These are phyloP conservation scores for Fusarium anthophilum DNA, from an alignment of 2,329 filamentous ascomycete genomes.

Conservation along the genomic window DNA sequence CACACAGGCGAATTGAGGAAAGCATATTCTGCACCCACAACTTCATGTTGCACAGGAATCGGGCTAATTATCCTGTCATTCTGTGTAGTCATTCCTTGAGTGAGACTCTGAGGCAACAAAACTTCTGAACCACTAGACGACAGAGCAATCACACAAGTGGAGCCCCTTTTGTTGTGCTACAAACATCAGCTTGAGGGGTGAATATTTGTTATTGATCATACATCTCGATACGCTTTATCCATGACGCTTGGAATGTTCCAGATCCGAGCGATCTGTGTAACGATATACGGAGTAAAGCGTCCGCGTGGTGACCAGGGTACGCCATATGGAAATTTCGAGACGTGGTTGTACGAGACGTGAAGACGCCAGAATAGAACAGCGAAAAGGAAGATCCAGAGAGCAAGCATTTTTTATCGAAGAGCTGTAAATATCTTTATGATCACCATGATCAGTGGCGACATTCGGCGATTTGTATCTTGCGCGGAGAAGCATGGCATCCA, in stretches of 20 bases:
- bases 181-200: neutral
- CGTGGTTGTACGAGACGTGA: neutral
- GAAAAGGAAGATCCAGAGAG: fast-evolving
- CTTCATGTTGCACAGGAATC: neutral
- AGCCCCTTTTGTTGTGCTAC: neutral
- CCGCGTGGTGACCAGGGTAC: neutral
- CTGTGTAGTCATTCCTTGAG: neutral
- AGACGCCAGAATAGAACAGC: neutral
- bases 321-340: neutral
- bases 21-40: too few species aligned
- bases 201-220: too few species aligned
- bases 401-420: neutral
- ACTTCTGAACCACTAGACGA: neutral
- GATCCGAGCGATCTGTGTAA: neutral
- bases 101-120: neutral
- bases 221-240: fast-evolving
- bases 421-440: fast-evolving
- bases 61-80: neutral
- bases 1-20: too few species aligned
- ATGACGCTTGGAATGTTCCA: neutral
- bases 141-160: neutral
- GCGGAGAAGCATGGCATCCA: neutral
- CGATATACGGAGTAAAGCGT: neutral
- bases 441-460: fast-evolving
- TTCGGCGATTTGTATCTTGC: neutral